Evolutionary conservation across 306 rosid species (phyloP), one percentile per base, ranked within the genome.

Genomic region (Vigna unguiculata): DNA sequence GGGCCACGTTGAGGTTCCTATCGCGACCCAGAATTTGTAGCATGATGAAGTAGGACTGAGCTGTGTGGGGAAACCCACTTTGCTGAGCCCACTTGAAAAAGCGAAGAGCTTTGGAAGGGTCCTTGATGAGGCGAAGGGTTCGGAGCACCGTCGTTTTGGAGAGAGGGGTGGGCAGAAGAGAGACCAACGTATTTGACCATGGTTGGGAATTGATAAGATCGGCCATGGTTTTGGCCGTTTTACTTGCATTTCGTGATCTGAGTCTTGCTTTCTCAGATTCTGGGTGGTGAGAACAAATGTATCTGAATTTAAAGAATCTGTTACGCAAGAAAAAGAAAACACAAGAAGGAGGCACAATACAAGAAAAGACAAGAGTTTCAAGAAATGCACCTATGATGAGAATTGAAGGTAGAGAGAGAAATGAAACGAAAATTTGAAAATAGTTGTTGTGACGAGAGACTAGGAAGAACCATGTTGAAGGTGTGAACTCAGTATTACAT

Each of bases 41-140:
- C 88, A 93, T 87, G 43, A 74, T 19, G 81, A 85, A 93, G 86
- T 85, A 89, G 8, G 90, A 84, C 41, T 85, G 90, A 25, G 55
- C 80, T 38, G 32, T 43, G 86, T 89, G 97, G 58, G 88, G 49
- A 73, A 84, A 89, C 36, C 98, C 97, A 79, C 21, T 83, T 80
- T 76, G 67, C 0, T 85, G 85, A 10, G 69, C 83, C 96, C 93
- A 91, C 21, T 84, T 84, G 84, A 93, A 93, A 76, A 93, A 91
- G 0, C 69, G 41, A 25, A 88, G 70, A 76, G 97, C 93, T 47
- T 87, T 86, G 58, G 79, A 58, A 10, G 93, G 85, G 81, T 74
- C 75, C 54, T 22, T 80, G 48, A 91, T 76, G 17, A 74, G 87
- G 52, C 87, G 84, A 32, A 93, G 87, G 21, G 90, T 89, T 69